Evolutionary conservation across 208 protist species (phyloP), one percentile per base, ranked within the genome.

Genomic region (Trypanosomatidae sp.): DNA sequence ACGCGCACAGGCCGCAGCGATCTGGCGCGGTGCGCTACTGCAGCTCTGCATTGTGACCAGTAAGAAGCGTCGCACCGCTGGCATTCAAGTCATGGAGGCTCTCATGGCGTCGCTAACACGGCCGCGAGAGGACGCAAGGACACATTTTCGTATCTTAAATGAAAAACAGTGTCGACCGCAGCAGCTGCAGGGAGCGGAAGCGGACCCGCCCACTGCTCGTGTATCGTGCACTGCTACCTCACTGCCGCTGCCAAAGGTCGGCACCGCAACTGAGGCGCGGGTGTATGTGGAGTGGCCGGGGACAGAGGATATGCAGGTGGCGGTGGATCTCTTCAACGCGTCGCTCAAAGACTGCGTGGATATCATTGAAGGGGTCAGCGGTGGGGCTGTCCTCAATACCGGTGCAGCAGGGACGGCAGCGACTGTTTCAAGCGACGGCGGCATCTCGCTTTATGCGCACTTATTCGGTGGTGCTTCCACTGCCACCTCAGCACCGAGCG

Each of bases 1-100:
- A 13, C 73, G 70, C 19, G 8, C 15, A 7, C 71, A 77, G 39
- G 68, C 76, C 50, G 43, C 46, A 15, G 33, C 72, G 33, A 44
- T 73, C 19, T 62, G 68, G 28, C 47, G 52, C 13, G 64, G 59
- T 12, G 69, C 50, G 39, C 65, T 69, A 19, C 46, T 58, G 30
- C 79, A 76, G 79, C 69, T 79, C 28, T 58, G 65, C 44, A 72
- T 74, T 53, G 12, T 83, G 44, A 81, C 77, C 3, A 77, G 68
- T 50, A 39, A 49, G 55, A 15, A 15, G 43, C 76, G 77, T 12
- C 68, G 76, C 28, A 46, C 1, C 9, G 64, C 66, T 7, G 76
- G 58, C 9, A 46, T 71, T 22, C 25, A 43, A 9, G 69, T 80
- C 44, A 62, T 60, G 30, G 39, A 47, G 10, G 69, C 76, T 5